Conservation (phyloP, 2,329 filamentous ascomycete species). For the Aspergillus tubingensis region DNA sequence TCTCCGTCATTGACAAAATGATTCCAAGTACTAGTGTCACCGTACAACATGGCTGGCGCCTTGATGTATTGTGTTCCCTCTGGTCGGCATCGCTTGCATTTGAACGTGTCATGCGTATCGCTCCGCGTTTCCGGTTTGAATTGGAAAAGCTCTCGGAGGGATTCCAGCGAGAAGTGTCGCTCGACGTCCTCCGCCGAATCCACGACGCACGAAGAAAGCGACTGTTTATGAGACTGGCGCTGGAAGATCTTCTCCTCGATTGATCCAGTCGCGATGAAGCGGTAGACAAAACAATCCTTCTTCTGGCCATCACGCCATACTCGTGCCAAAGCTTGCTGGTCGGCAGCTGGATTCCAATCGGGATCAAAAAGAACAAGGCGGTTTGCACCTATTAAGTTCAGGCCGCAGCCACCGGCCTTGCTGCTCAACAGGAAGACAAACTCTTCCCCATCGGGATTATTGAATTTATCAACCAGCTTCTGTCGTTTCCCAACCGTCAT, state of each 20-base stretch:
- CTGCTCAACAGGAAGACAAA: slow-evolving; percentile 96
- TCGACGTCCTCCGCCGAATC: slow-evolving; percentile 97
- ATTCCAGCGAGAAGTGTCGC: slow-evolving; percentile 90
- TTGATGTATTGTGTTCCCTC: slow-evolving; percentile 87
- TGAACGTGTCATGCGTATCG: slow-evolving; percentile 98
- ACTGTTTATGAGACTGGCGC: slow-evolving; percentile 96
- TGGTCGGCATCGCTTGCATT: slow-evolving; percentile 90
- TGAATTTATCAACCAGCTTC: slow-evolving; percentile 97
- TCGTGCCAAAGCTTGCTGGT: slow-evolving; percentile 93
- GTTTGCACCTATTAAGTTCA: slow-evolving; percentile 94
- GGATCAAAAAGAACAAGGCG: slow-evolving; percentile 94
- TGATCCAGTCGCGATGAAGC: slow-evolving; percentile 97
- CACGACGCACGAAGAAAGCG: slow-evolving; percentile 91
- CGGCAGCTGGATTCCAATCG: slow-evolving; percentile 96
- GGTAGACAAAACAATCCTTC: slow-evolving; percentile 98
- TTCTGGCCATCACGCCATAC: slow-evolving; percentile 99
- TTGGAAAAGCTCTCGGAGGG: slow-evolving; percentile 88
- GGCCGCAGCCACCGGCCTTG: slow-evolving; percentile 93
- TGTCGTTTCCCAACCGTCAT: slow-evolving; percentile 98
- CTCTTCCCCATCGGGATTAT: slow-evolving; percentile 84
- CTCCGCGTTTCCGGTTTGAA: slow-evolving; percentile 81
- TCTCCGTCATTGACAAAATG: slow-evolving; percentile 82
- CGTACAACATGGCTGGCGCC: slow-evolving; percentile 91
- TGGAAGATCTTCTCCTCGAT: slow-evolving; percentile 99
- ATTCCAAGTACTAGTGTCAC: slow-evolving; percentile 99